Percentiles rank a stretch among this genome's conserved stretches.
phyloP scores from a whole-genome alignment of 2,329 filamentous ascomycete species.

The Colletotrichum costaricense region DNA sequence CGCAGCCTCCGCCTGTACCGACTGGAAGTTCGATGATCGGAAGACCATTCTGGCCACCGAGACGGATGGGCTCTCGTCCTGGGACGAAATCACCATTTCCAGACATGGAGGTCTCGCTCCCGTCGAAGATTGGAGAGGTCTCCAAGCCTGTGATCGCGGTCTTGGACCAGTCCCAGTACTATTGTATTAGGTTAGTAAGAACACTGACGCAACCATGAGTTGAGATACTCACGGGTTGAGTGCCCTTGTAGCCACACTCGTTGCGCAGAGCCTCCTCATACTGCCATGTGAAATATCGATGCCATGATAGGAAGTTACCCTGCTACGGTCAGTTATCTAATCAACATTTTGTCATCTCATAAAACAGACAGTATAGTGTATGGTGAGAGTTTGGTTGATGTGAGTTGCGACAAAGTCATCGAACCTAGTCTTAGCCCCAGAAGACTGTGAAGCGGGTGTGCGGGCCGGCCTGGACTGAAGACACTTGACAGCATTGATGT shows the following conservation, averaged over 20 bases:
- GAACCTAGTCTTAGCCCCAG: conserved; percentile 57
- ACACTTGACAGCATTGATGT: conserved; percentile 58
- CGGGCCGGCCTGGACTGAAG: conserved; percentile 51
- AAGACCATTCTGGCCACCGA: conserved; percentile 42
- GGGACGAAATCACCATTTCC: conserved; percentile 54
- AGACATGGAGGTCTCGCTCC: conserved; percentile 56
- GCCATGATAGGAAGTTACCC: conserved; percentile 45
- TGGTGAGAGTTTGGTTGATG: conserved; percentile 56
- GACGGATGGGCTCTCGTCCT: conserved; percentile 38
- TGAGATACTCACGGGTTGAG: conserved; percentile 46
- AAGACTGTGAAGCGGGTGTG: conserved; percentile 46
- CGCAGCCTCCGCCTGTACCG: conserved; percentile 66
- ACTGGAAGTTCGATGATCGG: conserved; percentile 50
- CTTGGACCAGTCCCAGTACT: conserved; percentile 45
- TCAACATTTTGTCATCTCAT: conserved; percentile 2
- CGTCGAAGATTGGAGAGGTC: conserved; percentile 60
- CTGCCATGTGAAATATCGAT: conserved; percentile 46
- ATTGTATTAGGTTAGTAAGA: conserved; percentile 1
- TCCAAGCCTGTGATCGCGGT: conserved; percentile 45
- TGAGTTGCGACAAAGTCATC: conserved; percentile 64
- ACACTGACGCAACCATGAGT: neutral
- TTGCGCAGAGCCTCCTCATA: conserved; percentile 39
- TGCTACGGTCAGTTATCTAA: neutral
- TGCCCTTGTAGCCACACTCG: conserved; percentile 51
- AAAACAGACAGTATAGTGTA: conserved; percentile 52